Evolutionary conservation across 306 rosid species (phyloP).

Genomic region (Prunus kanzakura): DNA sequence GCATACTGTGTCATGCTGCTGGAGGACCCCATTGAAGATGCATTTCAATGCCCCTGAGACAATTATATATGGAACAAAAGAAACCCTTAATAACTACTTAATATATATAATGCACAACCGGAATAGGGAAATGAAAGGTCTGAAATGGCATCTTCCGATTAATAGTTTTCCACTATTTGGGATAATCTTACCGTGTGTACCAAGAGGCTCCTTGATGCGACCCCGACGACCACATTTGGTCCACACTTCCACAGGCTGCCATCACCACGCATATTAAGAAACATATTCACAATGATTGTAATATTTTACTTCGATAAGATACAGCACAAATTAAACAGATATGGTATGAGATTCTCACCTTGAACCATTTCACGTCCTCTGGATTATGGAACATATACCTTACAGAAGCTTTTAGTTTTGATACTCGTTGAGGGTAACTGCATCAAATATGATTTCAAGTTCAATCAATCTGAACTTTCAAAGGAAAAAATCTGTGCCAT

Average conservation of each 20-base stretch:
- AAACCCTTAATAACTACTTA: background rate
- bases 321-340: slow-evolving; percentile 7
- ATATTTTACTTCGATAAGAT: background rate
- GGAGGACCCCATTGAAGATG: slow-evolving; percentile 71
- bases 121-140: too few relatives aligned
- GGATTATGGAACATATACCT: slow-evolving; percentile 89
- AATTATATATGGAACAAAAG: slow-evolving; percentile 1
- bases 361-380: slow-evolving; percentile 95
- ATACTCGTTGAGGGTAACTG: slow-evolving; percentile 96
- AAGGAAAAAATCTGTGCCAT: background rate
- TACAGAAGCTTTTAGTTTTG: slow-evolving; percentile 79
- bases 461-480: background rate
- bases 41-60: slow-evolving; percentile 78
- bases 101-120: too few relatives aligned
- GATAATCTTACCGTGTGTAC: slow-evolving; percentile 79
- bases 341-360: slow-evolving; percentile 44
- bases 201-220: slow-evolving; percentile 89
- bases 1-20: slow-evolving; percentile 82
- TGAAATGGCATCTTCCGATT: too few relatives aligned
- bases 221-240: slow-evolving; percentile 87
- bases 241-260: slow-evolving; percentile 95
- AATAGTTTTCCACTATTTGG: background rate
- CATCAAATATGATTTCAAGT: slow-evolving; percentile 21
- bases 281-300: slow-evolving; percentile 7
- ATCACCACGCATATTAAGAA: slow-evolving; percentile 27